These are phyloP conservation scores for Erysimum cheiri DNA, from an alignment of 441 rosid genomes.

Conservation along the genomic window DNA sequence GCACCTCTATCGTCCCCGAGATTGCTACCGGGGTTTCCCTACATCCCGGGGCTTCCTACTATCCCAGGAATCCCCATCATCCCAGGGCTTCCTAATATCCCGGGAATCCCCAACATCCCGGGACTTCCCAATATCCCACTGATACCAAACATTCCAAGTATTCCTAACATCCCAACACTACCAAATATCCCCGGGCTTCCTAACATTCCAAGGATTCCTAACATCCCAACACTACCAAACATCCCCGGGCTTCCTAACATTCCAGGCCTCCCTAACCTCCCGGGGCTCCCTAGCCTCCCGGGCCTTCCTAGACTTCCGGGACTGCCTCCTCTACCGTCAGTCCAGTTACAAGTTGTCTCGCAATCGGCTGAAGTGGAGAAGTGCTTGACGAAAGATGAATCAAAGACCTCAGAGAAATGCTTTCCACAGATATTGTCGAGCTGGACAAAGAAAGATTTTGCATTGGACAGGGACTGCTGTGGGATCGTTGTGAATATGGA, in stretches of 20 bases:
- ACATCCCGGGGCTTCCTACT: slow-evolving; percentile 14
- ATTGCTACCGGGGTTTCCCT: slow-evolving; percentile 7
- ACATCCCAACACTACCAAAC: neutral
- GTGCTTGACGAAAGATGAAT: slow-evolving; percentile 4
- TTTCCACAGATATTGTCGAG: slow-evolving; percentile 17
- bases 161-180: slow-evolving; percentile 5
- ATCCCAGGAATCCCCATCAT: neutral
- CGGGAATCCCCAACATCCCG: neutral
- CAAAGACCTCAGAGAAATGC: slow-evolving; percentile 9
- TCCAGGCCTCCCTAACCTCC: neutral
- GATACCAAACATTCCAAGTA: neutral
- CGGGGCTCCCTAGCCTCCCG: neutral
- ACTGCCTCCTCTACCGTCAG: slow-evolving; percentile 2
- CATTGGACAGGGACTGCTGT: slow-evolving; percentile 22
- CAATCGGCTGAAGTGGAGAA: slow-evolving; percentile 7
- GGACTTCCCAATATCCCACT: slow-evolving; percentile 1
- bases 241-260: neutral
- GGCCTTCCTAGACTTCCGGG: neutral
- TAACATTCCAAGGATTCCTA: neutral
- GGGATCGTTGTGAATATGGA: slow-evolving; percentile 11
- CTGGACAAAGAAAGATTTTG: neutral
- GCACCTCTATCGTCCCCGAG: neutral
- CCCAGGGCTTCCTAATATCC: neutral
- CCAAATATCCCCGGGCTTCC: neutral
- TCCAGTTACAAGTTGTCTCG: neutral